Evolutionary conservation across 225 moss, liverwort and hornwort species (phyloP), one percentile per base, ranked within the genome.

Genomic region (Asterella californica): DNA sequence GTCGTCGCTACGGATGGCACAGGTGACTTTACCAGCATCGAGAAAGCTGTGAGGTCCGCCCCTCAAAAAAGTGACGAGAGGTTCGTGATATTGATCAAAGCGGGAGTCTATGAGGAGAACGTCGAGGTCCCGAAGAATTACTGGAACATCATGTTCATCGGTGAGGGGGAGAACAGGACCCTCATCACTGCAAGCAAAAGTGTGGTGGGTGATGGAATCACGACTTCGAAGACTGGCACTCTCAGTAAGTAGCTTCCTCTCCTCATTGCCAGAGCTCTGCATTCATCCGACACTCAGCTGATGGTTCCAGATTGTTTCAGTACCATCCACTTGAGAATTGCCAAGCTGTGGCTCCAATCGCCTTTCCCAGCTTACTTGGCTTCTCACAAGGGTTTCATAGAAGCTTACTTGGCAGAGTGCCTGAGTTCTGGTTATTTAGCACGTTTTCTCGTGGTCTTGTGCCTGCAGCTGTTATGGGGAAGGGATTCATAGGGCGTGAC

Each of bases 61-160:
- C 88, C 89, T 1, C 7, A 5, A 2, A 83, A 84, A 4, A 57
- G 80, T 22, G 65, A 63, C 0, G 74, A 29, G 1, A 81, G 85
- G 25, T 91, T 85, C 83, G 86, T 96, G 63, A 94, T 96, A 46
- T 81, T 87, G 55, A 87, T 96, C 68, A 96, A 96, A 82, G 86
- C 81, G 15, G 96, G 94, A 9, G 81, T 49, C 10, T 97, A 97
- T 54, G 78, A 38, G 0, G 96, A 93, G 87, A 80, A 83, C 59
- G 91, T 94, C 0, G 66, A 42, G 12, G 71, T 97, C 6, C 82
- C 80, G 0, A 94, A 92, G 84, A 79, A 24, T 18, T 70, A 77
- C 22, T 80, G 85, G 63, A 92, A 94, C 81, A 57, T 97, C 15
- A 82, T 93, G 83, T 81, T 97, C 55, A 82, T 85, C 52, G 94